Evolutionary conservation across 1,284 basidiomycete species (phyloP).

Genomic region (Ceratobasidium sp.): DNA sequence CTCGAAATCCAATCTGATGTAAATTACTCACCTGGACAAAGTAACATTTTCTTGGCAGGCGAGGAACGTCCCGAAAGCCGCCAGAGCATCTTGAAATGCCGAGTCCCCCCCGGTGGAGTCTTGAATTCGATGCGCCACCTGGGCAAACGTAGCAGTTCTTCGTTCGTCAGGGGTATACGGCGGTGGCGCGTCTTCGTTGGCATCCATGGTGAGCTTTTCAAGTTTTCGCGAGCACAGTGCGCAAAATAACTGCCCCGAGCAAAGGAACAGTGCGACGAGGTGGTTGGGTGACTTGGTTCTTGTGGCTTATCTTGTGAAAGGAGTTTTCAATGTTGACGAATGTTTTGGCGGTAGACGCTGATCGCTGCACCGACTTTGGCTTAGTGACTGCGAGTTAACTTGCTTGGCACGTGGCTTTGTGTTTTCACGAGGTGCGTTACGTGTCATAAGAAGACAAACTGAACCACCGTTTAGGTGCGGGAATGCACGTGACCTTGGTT

Average conservation of each 20-base stretch:
- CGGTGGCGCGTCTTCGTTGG: background rate
- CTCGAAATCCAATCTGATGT: background rate
- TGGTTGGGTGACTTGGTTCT: background rate
- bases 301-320: background rate
- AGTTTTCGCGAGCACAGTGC: no score
- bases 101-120: background rate
- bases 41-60: constrained; percentile 19
- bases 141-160: constrained; percentile 15
- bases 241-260: background rate
- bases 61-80: constrained; percentile 10
- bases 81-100: constrained; percentile 9
- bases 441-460: no score
- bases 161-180: constrained; percentile 14
- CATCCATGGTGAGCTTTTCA: background rate
- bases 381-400: no score
- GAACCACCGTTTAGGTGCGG: no score
- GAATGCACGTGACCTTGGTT: no score
- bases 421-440: no score
- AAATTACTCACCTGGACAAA: background rate
- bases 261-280: background rate
- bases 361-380: background rate
- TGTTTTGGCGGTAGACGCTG: background rate
- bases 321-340: background rate
- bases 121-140: background rate
- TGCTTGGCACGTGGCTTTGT: no score